phyloP scores from a whole-genome alignment of 495 filamentous ascomycete species.

The Hyphodiscus hymeniophilus region DNA sequence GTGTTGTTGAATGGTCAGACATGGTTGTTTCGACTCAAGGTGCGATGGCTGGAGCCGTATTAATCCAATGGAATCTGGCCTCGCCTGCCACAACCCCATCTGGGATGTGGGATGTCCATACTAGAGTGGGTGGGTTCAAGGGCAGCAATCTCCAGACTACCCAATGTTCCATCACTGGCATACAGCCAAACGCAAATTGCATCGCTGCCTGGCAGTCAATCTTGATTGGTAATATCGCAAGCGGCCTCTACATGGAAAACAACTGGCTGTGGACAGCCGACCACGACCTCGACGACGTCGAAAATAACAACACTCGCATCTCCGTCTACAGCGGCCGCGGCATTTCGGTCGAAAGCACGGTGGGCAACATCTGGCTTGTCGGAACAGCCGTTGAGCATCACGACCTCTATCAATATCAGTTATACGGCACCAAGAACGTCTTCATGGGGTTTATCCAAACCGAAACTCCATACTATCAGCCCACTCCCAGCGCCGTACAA shows the following conservation, averaged over 20 bases:
- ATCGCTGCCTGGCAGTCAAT: constrained; percentile 43
- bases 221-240: constrained; percentile 35
- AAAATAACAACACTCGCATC: constrained; percentile 57
- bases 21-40: constrained; percentile 41
- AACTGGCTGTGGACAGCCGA: constrained; percentile 54
- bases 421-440: constrained; percentile 59
- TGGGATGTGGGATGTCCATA: constrained; percentile 34
- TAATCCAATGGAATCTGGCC: constrained; percentile 27
- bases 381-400: constrained; percentile 75
- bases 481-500: constrained; percentile 49
- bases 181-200: constrained; percentile 28
- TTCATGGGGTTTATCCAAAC: constrained; percentile 75
- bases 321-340: constrained; percentile 37
- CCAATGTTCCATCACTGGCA: constrained; percentile 27
- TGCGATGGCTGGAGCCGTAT: constrained; percentile 37
- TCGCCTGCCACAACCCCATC: constrained; percentile 6
- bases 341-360: constrained; percentile 47
- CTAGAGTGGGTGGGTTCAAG: constrained; percentile 35
- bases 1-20: constrained; percentile 50
- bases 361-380: constrained; percentile 44
- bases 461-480: constrained; percentile 67
- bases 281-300: constrained; percentile 40
- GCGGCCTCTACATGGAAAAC: constrained; percentile 50
- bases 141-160: constrained; percentile 32
- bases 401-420: constrained; percentile 74